phyloP scores from a whole-genome alignment of 202 grass and related monocot genomes.

The Zoysia matrella region DNA sequence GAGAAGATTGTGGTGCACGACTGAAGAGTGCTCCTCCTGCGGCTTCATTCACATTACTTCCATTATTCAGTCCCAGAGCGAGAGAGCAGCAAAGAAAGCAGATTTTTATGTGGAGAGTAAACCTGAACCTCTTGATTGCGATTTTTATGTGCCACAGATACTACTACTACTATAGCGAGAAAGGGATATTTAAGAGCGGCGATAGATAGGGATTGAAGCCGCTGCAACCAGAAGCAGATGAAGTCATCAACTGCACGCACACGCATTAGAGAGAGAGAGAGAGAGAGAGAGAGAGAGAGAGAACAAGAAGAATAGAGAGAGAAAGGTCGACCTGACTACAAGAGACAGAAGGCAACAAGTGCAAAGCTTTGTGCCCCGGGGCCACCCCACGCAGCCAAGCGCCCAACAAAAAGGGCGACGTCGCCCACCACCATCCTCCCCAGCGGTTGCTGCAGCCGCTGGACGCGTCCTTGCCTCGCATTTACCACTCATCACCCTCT shows the following conservation, averaged over 20 bases:
- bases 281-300: too few species aligned
- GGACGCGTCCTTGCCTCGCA: slow-evolving; percentile 27
- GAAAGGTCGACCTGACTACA: too few species aligned
- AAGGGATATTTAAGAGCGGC: slow-evolving; percentile 15
- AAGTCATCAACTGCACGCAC: too few species aligned
- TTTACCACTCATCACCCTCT: slow-evolving; percentile 37
- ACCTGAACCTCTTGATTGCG: slow-evolving; percentile 11
- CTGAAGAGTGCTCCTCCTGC: too few species aligned
- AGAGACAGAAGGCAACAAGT: background rate
- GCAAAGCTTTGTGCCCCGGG: slow-evolving; percentile 29
- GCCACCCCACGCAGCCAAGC: slow-evolving; percentile 12
- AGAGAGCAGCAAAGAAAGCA: too few species aligned
- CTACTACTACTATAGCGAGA: background rate
- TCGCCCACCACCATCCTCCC: background rate
- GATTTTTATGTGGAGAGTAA: too few species aligned
- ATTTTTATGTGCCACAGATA: slow-evolving; percentile 11
- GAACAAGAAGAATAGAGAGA: too few species aligned
- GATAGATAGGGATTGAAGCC: background rate
- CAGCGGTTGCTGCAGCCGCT: too few species aligned
- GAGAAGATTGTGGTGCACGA: background rate
- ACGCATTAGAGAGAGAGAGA: too few species aligned
- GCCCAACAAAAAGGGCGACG: slow-evolving; percentile 39
- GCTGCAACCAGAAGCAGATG: slow-evolving; percentile 19
- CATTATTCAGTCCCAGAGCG: too few species aligned
- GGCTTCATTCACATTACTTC: background rate